Base-by-base conservation (phyloP, 2,329 filamentous ascomycete genomes). In the Bipolaris sorokiniana region DNA sequence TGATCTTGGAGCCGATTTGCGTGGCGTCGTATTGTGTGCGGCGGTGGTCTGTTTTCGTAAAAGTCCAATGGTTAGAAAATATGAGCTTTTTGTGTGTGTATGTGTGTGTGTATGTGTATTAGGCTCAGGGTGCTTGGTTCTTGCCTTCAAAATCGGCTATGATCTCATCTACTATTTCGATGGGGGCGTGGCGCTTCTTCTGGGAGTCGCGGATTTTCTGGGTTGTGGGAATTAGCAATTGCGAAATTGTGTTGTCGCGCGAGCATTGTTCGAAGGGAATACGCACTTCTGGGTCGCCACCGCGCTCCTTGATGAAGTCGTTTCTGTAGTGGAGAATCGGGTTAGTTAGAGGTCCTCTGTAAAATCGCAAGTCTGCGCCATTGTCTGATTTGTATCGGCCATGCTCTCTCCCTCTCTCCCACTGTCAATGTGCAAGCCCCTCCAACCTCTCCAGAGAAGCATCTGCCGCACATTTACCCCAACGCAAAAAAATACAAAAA, bases 141-240 rank as follows among this genome's bases (percentile, higher is more conserved):
- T 53, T 53, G 42, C 51, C 51, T 75, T 96, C 90, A 76, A 90
- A 97, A 74, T 96, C 81, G 20, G 84, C 84, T 74, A 97, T 95
- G 59, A 98, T 87, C 80, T 96, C 90, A 80, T 99, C 94, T 23
- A 99, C 94, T 46, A 89, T 82, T 73, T 92, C 90, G 71, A 92
- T 90, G 13, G 88, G 84, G 47, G 91, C 93, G 81, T 87, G 86
- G 68, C 95, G 88, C 74, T 88, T 88, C 68, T 90, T 86, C 80
- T 99, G 95, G 64, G 90, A 95, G 78, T 97, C 92, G 77, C 90
- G 90, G 78, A 99, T 95, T 81, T 88, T 89, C 54, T 57, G 20
- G 2, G 3, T 2, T 15, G 13, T n/a, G 7, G 33, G 5, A 3
- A 31, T 56, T 48, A 56, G 37, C 49, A 36, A 33, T 31, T 3